phyloP scores from a whole-genome alignment of 805 yeast genomes.

The Starmerella potacharoeniae region DNA sequence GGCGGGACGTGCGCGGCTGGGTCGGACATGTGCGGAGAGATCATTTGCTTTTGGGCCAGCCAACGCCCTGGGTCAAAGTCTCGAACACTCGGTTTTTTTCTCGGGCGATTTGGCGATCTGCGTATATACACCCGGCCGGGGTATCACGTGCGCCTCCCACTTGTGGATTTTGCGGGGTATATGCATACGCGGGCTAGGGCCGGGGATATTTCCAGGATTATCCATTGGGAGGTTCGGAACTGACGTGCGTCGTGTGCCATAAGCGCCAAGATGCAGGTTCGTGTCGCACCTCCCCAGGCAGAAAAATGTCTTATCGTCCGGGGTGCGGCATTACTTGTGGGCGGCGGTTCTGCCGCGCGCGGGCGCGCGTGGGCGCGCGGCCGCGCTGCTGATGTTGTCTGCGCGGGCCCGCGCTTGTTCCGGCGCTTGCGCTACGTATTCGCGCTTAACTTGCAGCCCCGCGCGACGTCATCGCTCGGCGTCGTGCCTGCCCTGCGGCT shows the following conservation, averaged over 20 bases:
- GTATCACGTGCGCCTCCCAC: background rate
- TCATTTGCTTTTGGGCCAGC: background rate
- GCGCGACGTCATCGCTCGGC: background rate
- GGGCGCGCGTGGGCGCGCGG: too few relatives aligned
- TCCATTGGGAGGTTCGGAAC: slow-evolving; percentile 3
- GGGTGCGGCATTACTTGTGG: too few relatives aligned
- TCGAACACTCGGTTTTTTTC: background rate
- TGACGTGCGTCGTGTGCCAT: background rate
- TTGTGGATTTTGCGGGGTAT: background rate
- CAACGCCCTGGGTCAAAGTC: background rate
- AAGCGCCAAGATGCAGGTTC: slow-evolving; percentile 1
- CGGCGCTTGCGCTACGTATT: background rate
- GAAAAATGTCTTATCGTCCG: background rate
- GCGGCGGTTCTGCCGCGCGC: too few relatives aligned
- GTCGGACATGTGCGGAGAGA: background rate
- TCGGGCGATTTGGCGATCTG: background rate
- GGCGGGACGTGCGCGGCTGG: background rate
- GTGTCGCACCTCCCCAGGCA: background rate
- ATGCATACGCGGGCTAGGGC: background rate
- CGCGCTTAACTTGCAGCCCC: background rate
- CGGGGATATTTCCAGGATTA: background rate
- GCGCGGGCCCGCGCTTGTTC: too few relatives aligned
- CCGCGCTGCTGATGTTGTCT: too few relatives aligned
- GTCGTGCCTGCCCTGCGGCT: background rate
- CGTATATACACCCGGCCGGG: background rate